A percentile compares a stretch with the other conserved stretches of the same genome.
These are phyloP conservation scores for Sporothrix curviconia DNA, from an alignment of 2,329 filamentous ascomycete species.

Conservation along the genomic window DNA sequence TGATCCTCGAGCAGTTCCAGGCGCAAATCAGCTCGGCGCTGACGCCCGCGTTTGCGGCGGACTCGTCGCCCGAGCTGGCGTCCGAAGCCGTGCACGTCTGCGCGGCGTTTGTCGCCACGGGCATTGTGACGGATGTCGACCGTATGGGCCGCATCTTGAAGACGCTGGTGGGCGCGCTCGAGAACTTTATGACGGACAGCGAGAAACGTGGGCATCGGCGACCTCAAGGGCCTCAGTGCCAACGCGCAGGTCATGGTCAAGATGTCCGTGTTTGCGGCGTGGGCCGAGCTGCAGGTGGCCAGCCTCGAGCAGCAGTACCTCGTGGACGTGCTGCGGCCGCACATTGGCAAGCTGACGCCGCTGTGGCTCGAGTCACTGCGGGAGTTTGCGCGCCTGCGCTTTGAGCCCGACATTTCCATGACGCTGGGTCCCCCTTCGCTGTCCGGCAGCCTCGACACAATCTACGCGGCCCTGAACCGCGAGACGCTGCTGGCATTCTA, in stretches of 20 bases:
- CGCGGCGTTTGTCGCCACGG: slow-evolving; percentile 94
- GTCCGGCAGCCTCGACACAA: slow-evolving; percentile 81
- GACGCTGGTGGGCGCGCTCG: slow-evolving; percentile 79
- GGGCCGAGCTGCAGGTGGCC: slow-evolving; percentile 94
- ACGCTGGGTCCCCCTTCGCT: slow-evolving; percentile 74
- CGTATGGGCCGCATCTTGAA: slow-evolving; percentile 98
- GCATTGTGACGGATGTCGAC: slow-evolving; percentile 94
- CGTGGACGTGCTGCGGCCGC: slow-evolving; percentile 78
- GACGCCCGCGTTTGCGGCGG: slow-evolving; percentile 89
- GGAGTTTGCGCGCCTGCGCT: slow-evolving; percentile 82
- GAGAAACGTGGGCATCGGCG: slow-evolving; percentile 69
- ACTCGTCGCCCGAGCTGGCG: slow-evolving; percentile 92
- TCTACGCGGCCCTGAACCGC: slow-evolving; percentile 89
- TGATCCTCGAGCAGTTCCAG: slow-evolving; percentile 94
- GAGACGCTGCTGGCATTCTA: slow-evolving; percentile 94
- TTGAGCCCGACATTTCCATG: slow-evolving; percentile 95
- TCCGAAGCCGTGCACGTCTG: slow-evolving; percentile 96
- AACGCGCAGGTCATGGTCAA: slow-evolving; percentile 99
- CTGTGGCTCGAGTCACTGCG: slow-evolving; percentile 89
- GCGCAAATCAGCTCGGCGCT: slow-evolving; percentile 95
- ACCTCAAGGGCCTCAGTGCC: slow-evolving; percentile 84
- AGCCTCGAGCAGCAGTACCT: slow-evolving; percentile 89
- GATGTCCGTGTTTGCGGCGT: slow-evolving; percentile 92
- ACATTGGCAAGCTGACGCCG: slow-evolving; percentile 83
- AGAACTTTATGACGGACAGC: slow-evolving; percentile 79